Evolutionary conservation across 2,329 filamentous ascomycete genomes (phyloP), one percentile per base, ranked within the genome.

Genomic region (Paecilomyces formosus): DNA sequence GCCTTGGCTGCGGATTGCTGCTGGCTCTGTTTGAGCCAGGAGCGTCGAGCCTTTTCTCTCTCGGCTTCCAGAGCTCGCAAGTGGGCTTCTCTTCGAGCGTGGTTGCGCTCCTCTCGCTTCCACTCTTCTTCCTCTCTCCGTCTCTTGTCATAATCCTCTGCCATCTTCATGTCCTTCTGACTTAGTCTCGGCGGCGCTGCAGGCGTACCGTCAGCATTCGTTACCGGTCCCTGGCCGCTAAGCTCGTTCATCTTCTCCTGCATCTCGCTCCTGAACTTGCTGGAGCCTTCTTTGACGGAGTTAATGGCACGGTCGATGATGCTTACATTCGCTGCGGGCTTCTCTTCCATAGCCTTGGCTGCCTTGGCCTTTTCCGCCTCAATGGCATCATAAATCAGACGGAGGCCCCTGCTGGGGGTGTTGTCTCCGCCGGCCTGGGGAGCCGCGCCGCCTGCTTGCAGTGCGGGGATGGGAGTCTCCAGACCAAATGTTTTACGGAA

Each of bases 221-320:
- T 65, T 18, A 64, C 58, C 12, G 59, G 51, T 26, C 57, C 64
- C 50, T 63, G 62, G n/a, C 68, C 68, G 15, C 30, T 63, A 51
- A 67, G 58, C 59, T 65, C 65, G 13, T 68, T 57, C 49, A 65
- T 57, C 39, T 63, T 63, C 3, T 64, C 62, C 30, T 57, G 30
- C 45, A 63, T 57, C 39, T 72, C 67, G 13, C 66, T 62, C 26
- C 61, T 60, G 18, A 70, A 53, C n/a, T 67, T 64, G 5, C 59
- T 58, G 53, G 64, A 61, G 26, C 56, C 58, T n/a, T 67, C 59
- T 60, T 73, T 74, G 58, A 68, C 55, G 15, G 61, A 65, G 55
- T 72, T 65, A n/a, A 76, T 60, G 21, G 66, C 63, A 45, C 72
- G 72, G 63, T 77, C 75, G 55, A 78, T 68, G 21, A 66, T 22